These are phyloP conservation scores for Sugiyamaella valdiviana DNA, from an alignment of 805 yeast genomes.

Conservation along the genomic window DNA sequence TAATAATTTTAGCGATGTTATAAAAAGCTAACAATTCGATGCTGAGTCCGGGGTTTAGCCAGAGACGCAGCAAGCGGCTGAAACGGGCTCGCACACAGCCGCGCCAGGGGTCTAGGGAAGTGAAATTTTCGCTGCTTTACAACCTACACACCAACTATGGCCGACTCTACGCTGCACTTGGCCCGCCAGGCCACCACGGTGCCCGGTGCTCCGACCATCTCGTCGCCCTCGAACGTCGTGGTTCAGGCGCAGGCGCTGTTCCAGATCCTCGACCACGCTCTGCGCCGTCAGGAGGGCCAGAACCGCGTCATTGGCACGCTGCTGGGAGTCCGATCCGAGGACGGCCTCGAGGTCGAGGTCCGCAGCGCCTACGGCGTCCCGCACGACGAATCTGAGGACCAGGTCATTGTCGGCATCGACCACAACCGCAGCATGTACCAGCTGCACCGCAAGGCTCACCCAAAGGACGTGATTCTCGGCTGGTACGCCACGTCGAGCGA, in stretches of 20 bases:
- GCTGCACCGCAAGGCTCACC: slow-evolving; percentile 69
- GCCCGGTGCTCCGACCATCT: slow-evolving; percentile 19
- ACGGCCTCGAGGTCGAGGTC: slow-evolving; percentile 67
- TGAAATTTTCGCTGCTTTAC: slow-evolving; percentile 5
- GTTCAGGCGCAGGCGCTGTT: slow-evolving; percentile 50
- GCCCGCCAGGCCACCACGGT: slow-evolving; percentile 20
- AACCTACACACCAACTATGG: slow-evolving; percentile 14
- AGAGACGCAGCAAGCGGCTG: no score
- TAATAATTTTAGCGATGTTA: no score
- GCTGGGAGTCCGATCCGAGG: slow-evolving; percentile 76
- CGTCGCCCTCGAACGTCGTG: slow-evolving; percentile 22
- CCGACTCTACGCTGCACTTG: slow-evolving; percentile 21
- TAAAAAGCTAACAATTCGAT: no score
- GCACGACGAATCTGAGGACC: slow-evolving; percentile 66
- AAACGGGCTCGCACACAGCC: not conserved
- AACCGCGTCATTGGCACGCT: slow-evolving; percentile 73
- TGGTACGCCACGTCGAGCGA: slow-evolving; percentile 63
- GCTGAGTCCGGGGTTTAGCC: no score
- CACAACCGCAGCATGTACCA: slow-evolving; percentile 65
- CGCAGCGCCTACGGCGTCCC: slow-evolving; percentile 78
- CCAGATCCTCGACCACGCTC: slow-evolving; percentile 66
- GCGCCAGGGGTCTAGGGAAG: not conserved
- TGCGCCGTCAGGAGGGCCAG: slow-evolving; percentile 49
- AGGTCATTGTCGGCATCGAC: slow-evolving; percentile 69
- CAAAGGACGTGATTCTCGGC: slow-evolving; percentile 72